Evolutionary conservation across 768 basidiomycete genomes (phyloP).

Genomic region (Lentinula sp.): DNA sequence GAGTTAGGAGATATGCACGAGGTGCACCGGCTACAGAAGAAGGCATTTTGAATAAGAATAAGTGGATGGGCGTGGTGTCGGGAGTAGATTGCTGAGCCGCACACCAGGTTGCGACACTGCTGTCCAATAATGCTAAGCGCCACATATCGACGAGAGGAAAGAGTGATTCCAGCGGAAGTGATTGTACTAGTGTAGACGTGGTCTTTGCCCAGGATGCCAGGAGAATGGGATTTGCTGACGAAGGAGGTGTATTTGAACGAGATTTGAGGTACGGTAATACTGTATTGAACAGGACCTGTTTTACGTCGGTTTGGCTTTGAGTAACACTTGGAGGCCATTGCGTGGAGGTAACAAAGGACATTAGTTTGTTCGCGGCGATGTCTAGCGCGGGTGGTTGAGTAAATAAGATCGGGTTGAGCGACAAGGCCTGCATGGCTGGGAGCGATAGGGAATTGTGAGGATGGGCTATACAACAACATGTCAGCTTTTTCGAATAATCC

Average conservation of each 20-base stretch:
- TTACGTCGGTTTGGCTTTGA: slow-evolving; percentile 33
- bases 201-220: slow-evolving; percentile 45
- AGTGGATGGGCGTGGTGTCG: slow-evolving; percentile 33
- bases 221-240: slow-evolving; percentile 28
- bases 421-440: slow-evolving; percentile 54
- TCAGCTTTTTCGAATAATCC: not conserved
- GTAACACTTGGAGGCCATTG: slow-evolving; percentile 24
- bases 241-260: slow-evolving; percentile 21
- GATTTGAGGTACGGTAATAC: slow-evolving; percentile 64
- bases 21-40: slow-evolving; percentile 20
- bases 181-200: slow-evolving; percentile 34
- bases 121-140: slow-evolving; percentile 71
- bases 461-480: slow-evolving; percentile 51
- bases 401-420: slow-evolving; percentile 73
- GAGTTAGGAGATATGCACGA: slow-evolving; percentile 59
- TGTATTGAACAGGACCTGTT: slow-evolving; percentile 38
- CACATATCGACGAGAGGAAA: slow-evolving; percentile 85
- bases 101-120: slow-evolving; percentile 46
- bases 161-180: slow-evolving; percentile 47
- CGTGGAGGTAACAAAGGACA: slow-evolving; percentile 51
- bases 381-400: slow-evolving; percentile 66
- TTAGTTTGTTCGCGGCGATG: slow-evolving; percentile 54
- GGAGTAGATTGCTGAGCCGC: slow-evolving; percentile 19
- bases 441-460: slow-evolving; percentile 59
- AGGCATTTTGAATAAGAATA: slow-evolving; percentile 42